phyloP scores from a whole-genome alignment of 495 filamentous ascomycete genomes.

The Massariosphaeria phaeospora region DNA sequence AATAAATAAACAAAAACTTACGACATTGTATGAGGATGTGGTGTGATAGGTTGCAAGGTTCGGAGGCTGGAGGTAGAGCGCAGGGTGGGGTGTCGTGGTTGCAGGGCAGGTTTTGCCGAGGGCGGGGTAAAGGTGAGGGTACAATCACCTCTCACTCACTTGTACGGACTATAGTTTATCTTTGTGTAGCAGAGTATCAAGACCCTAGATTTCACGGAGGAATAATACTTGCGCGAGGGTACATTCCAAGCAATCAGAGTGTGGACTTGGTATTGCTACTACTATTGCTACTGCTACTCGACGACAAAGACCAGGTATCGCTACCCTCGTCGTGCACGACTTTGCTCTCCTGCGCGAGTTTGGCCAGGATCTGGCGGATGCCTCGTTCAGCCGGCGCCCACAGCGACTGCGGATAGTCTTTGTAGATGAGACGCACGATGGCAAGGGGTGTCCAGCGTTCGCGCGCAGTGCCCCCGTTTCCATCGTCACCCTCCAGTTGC shows the following conservation, averaged over 20 bases:
- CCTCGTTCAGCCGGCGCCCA: conserved; percentile 53
- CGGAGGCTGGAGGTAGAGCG: too few relatives aligned
- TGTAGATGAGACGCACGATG: conserved; percentile 81
- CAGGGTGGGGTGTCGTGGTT: too few relatives aligned
- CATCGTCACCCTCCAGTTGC: conserved; percentile 37
- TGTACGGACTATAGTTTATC: too few relatives aligned
- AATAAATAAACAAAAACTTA: too few relatives aligned
- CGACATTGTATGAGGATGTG: too few relatives aligned
- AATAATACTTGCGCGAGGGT: not conserved
- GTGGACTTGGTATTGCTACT: conserved; percentile 27
- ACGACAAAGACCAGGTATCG: conserved; percentile 33
- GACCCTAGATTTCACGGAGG: not conserved
- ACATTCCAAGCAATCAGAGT: conserved; percentile 16
- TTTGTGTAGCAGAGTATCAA: not conserved
- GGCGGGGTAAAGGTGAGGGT: too few relatives aligned
- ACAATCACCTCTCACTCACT: too few relatives aligned
- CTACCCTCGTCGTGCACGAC: conserved; percentile 31
- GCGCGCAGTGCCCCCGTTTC: too few relatives aligned
- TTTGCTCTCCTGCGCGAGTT: conserved; percentile 39
- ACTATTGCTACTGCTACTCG: too few relatives aligned
- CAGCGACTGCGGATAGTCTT: conserved; percentile 67
- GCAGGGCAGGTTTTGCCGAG: too few relatives aligned
- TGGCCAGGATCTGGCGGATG: conserved; percentile 40
- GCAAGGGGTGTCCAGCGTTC: conserved; percentile 77
- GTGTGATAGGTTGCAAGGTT: too few relatives aligned